These are phyloP conservation scores for Penicillium cosmopolitanum DNA, from an alignment of 495 filamentous ascomycete genomes.

Conservation along the genomic window DNA sequence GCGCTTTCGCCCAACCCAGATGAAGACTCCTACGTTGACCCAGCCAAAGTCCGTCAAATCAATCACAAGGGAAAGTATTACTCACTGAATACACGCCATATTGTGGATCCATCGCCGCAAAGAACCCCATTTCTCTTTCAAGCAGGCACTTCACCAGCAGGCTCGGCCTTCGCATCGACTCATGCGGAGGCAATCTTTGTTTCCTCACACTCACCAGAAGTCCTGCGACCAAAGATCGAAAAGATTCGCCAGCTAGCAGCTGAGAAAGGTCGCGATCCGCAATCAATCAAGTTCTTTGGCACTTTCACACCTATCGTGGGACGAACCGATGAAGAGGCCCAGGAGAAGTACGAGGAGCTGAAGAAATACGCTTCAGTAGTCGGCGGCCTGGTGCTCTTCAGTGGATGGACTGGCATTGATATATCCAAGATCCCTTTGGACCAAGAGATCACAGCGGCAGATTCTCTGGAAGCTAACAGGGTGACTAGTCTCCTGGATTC, in stretches of 20 bases:
- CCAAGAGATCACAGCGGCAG: conserved; percentile 55
- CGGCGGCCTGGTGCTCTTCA: conserved; percentile 62
- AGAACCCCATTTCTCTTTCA: conserved; percentile 68
- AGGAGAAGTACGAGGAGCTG: conserved; percentile 54
- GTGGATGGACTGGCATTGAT: conserved; percentile 66
- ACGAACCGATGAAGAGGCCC: conserved; percentile 59
- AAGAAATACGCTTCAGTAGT: conserved; percentile 55
- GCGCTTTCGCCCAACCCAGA: conserved; percentile 53
- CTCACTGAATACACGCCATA: conserved; percentile 53
- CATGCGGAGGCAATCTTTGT: conserved; percentile 71
- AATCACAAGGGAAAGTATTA: conserved; percentile 63
- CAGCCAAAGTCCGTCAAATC: conserved; percentile 59
- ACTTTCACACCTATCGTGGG: conserved; percentile 62
- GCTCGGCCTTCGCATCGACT: conserved; percentile 59
- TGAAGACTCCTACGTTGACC: conserved; percentile 56
- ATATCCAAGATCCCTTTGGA: conserved; percentile 59
- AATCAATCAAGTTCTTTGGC: conserved; percentile 62
- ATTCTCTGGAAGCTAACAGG: conserved; percentile 56
- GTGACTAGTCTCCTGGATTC: conserved; percentile 54
- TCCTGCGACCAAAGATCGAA: conserved; percentile 55
- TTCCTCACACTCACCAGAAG: conserved; percentile 53
- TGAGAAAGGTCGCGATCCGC: conserved; percentile 55
- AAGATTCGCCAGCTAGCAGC: conserved; percentile 58
- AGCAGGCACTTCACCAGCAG: conserved; percentile 62
- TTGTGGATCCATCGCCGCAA: conserved; percentile 64